Percentiles rank a stretch among this genome's conserved stretches.
Evolutionary conservation across 2,329 filamentous ascomycete species (phyloP).

Genomic region (Bipolaris victoriae): DNA sequence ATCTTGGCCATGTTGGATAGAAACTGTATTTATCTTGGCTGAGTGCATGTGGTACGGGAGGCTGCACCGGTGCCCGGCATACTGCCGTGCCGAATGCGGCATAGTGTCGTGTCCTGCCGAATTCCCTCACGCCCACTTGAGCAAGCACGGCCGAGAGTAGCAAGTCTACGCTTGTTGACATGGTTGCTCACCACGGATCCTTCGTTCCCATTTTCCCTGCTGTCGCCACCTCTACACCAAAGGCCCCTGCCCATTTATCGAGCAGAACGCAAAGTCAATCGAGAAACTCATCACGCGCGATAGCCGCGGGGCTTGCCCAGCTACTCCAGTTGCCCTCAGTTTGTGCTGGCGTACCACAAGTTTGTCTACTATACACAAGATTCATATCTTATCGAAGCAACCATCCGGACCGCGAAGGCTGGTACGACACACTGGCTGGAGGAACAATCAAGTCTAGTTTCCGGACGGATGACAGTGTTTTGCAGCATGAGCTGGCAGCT

Average conservation of each 20-base stretch:
- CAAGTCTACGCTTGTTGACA: not conserved
- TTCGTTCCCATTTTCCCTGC: not conserved
- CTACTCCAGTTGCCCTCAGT: slow-evolving; percentile 13
- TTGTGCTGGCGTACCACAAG: slow-evolving; percentile 35
- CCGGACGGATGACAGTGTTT: slow-evolving; percentile 20
- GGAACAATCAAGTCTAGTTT: slow-evolving; percentile 44
- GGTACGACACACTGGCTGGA: slow-evolving; percentile 23
- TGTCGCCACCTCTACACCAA: not conserved
- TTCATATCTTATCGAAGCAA: slow-evolving; percentile 16
- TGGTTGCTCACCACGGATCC: not conserved
- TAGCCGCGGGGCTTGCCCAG: slow-evolving; percentile 4
- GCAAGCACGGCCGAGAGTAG: slow-evolving; percentile 1
- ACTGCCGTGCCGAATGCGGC: not conserved
- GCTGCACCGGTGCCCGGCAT: too few species aligned
- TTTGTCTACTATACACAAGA: slow-evolving; percentile 17
- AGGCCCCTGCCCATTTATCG: not conserved
- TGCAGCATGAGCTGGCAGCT: slow-evolving; percentile 26
- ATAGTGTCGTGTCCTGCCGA: not conserved
- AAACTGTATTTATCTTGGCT: too few species aligned
- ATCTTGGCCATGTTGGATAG: too few species aligned
- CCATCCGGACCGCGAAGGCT: slow-evolving; percentile 17
- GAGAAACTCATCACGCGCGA: slow-evolving; percentile 4
- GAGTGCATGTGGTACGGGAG: too few species aligned
- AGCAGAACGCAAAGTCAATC: not conserved
- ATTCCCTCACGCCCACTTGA: not conserved